phyloP scores from a whole-genome alignment of 1,139 yeast genomes.

The Zygoascus meyerae region DNA sequence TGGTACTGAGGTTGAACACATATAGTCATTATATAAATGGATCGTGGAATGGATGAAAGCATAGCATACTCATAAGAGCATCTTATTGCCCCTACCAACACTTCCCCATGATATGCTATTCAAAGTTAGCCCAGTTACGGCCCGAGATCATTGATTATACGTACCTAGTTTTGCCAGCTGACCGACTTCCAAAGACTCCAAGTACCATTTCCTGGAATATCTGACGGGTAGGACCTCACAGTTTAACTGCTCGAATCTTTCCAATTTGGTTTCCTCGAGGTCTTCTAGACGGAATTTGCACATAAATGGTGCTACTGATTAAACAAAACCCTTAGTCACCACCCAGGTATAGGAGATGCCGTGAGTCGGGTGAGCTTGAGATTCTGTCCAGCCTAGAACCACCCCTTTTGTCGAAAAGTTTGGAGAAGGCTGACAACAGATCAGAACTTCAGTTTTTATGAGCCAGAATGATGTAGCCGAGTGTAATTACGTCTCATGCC shows the following conservation, averaged over 20 bases:
- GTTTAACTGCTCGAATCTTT: constrained; percentile 62
- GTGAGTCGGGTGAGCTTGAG: too few relatives aligned
- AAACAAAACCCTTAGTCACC: too few relatives aligned
- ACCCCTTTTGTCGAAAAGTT: too few relatives aligned
- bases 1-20: constrained; percentile 62
- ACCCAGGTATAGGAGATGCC: too few relatives aligned
- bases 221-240: constrained; percentile 41
- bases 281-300: background rate
- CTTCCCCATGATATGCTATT: constrained; percentile 51
- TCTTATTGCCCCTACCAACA: constrained; percentile 66
- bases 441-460: too few relatives aligned
- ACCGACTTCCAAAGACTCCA: constrained; percentile 37
- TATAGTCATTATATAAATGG: constrained; percentile 59
- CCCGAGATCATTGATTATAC: constrained; percentile 7
- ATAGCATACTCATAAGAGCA: constrained; percentile 40
- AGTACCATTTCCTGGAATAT: constrained; percentile 48
- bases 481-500: too few relatives aligned
- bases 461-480: too few relatives aligned
- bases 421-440: too few relatives aligned
- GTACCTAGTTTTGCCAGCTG: constrained; percentile 29
- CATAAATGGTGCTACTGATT: too few relatives aligned
- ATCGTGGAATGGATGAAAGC: constrained; percentile 38
- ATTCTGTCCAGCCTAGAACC: too few relatives aligned
- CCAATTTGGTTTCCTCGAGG: background rate
- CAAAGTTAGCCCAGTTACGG: background rate